Percentiles rank a stretch among this genome's conserved stretches.
These are phyloP conservation scores for Earliella scabrosa DNA, from an alignment of 1,284 basidiomycete species.

Conservation along the genomic window DNA sequence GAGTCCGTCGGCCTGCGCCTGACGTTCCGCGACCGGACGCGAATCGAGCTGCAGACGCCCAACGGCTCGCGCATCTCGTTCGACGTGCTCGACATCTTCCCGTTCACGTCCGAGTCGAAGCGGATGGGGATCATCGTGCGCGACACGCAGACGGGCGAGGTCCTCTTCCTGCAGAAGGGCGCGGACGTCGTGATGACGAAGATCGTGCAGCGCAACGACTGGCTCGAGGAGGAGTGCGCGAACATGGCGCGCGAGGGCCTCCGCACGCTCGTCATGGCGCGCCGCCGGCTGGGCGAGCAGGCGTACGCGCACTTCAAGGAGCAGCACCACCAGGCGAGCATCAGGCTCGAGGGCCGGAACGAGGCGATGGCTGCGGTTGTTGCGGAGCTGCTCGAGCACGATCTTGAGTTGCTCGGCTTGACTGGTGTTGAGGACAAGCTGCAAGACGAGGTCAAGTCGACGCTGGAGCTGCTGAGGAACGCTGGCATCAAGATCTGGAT, in stretches of 20 bases:
- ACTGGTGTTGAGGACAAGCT: conserved; percentile 99
- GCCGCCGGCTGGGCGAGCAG: conserved; percentile 76
- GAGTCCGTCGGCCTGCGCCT: conserved; percentile 93
- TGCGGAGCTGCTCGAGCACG: conserved; percentile 80
- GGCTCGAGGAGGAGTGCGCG: conserved; percentile 98
- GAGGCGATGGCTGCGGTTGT: conserved; percentile 84
- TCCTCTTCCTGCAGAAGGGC: conserved; percentile 94
- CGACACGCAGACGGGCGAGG: conserved; percentile 75
- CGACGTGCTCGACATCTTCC: conserved; percentile 94
- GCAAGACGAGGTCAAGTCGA: conserved; percentile 95
- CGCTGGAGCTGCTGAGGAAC: conserved; percentile 91
- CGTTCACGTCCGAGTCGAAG: conserved; percentile 98
- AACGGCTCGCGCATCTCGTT: conserved; percentile 68
- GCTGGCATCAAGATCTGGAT: conserved; percentile 99
- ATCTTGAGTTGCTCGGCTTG: conserved; percentile 90
- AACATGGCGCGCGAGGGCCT: conserved; percentile 99
- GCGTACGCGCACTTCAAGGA: conserved; percentile 79
- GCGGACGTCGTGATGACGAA: conserved; percentile 97
- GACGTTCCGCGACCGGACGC: conserved; percentile 85
- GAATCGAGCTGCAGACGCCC: conserved; percentile 80
- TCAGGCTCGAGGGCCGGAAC: conserved; percentile 77
- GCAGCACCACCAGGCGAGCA: conserved; percentile 80
- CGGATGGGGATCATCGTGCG: conserved; percentile 98
- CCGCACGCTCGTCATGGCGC: conserved; percentile 91
- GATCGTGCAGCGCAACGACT: conserved; percentile 97